phyloP scores from a whole-genome alignment of 202 grass and related monocot species.

The Setaria viridis region DNA sequence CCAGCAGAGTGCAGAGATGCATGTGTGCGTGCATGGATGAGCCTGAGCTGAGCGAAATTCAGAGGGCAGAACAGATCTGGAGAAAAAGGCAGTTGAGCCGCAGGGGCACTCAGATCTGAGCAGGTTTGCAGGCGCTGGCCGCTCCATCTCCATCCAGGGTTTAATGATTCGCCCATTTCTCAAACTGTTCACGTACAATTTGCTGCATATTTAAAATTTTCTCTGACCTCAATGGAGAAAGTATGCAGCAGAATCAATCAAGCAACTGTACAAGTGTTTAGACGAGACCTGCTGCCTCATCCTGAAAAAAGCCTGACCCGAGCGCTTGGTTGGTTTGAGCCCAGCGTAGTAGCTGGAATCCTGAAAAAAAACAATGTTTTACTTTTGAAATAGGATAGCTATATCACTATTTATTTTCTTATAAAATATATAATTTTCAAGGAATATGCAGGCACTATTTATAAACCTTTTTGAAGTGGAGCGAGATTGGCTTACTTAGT shows the following conservation, averaged over 20 bases:
- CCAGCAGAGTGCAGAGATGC: constrained; percentile 1
- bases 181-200: constrained; percentile 29
- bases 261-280: background rate
- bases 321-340: background rate
- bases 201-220: background rate
- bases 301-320: constrained; percentile 4
- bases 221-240: background rate
- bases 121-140: constrained; percentile 14
- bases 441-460: background rate
- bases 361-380: background rate
- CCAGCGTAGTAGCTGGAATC: background rate
- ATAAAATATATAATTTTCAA: background rate
- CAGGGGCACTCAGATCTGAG: constrained; percentile 47
- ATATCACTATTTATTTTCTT: background rate
- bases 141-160: background rate
- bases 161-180: constrained; percentile 45
- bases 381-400: background rate
- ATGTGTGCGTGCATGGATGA: constrained; percentile 17
- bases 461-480: background rate
- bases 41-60: constrained; percentile 33
- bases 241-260: background rate
- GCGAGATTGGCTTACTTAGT: background rate
- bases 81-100: constrained; percentile 40
- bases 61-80: constrained; percentile 51
- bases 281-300: background rate